These are phyloP conservation scores for cucumber (Cucumis sativus) DNA, from an alignment of 306 rosid species.

Conservation along the genomic window DNA sequence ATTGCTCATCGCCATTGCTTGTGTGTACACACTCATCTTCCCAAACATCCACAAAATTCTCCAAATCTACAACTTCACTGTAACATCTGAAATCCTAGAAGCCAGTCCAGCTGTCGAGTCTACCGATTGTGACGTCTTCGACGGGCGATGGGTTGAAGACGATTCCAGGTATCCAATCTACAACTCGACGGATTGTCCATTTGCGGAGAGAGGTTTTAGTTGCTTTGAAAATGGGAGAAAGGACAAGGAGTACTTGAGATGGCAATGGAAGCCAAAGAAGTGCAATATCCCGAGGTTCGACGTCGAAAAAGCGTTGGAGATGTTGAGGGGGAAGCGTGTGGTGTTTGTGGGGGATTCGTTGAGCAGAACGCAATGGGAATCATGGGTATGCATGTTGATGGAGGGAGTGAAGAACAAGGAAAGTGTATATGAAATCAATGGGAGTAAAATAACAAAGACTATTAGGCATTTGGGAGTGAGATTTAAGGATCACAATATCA, in stretches of 20 bases:
- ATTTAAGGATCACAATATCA: constrained; percentile 43
- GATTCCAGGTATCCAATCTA: constrained; percentile 56
- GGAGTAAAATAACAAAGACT: constrained; percentile 49
- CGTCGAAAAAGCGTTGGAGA: constrained; percentile 33
- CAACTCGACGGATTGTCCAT: constrained; percentile 65
- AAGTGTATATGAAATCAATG: constrained; percentile 70
- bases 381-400: constrained; percentile 73
- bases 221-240: constrained; percentile 72
- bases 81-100: background rate
- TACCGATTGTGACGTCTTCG: constrained; percentile 41
- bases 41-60: background rate
- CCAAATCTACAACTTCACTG: background rate
- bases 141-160: constrained; percentile 72
- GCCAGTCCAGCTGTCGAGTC: background rate
- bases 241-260: constrained; percentile 49
- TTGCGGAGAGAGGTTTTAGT: constrained; percentile 61
- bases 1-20: background rate
- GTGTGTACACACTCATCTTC: background rate
- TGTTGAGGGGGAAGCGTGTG: constrained; percentile 65
- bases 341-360: constrained; percentile 85
- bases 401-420: constrained; percentile 64
- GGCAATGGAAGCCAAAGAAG: constrained; percentile 76
- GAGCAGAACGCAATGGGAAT: constrained; percentile 96
- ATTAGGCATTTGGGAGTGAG: constrained; percentile 54
- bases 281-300: constrained; percentile 70